These are phyloP conservation scores for Xylaria bambusicola DNA, from an alignment of 495 filamentous ascomycete species.

Conservation along the genomic window DNA sequence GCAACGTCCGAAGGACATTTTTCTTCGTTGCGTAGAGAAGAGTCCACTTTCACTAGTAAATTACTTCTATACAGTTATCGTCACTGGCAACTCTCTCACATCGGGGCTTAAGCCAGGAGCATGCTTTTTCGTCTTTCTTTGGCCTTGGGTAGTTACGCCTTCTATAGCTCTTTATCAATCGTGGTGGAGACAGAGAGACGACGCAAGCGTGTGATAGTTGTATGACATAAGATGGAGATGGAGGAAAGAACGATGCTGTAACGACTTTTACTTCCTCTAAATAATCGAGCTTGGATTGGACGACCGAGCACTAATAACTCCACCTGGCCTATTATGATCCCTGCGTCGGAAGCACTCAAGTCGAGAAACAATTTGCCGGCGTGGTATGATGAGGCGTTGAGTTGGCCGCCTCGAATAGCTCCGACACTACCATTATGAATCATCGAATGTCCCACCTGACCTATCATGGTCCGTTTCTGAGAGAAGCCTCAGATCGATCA, in stretches of 20 bases:
- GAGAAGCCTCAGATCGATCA: conserved; percentile 1
- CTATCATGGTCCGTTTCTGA: conserved; percentile 13
- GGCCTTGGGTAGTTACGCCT: conserved; percentile 17
- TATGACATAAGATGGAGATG: conserved; percentile 7
- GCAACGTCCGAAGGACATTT: conserved; percentile 15
- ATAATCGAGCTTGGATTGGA: no score
- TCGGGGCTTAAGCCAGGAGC: conserved; percentile 10
- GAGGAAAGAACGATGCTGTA: conserved; percentile 14
- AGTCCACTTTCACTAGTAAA: conserved; percentile 18
- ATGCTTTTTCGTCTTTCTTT: conserved; percentile 16
- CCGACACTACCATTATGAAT: conserved; percentile 11
- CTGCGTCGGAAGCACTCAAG: conserved; percentile 8
- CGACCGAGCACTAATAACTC: neutral
- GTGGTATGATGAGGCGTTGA: conserved; percentile 10
- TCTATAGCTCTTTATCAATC: conserved; percentile 14
- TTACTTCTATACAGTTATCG: conserved; percentile 16
- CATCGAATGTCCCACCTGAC: conserved; percentile 14
- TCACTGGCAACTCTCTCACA: conserved; percentile 15
- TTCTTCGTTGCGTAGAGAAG: conserved; percentile 15
- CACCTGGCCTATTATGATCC: conserved; percentile 5
- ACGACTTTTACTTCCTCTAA: conserved; percentile 11
- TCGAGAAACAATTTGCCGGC: conserved; percentile 11
- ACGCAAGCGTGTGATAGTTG: conserved; percentile 16
- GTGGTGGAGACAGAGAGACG: conserved; percentile 13
- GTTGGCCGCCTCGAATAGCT: conserved; percentile 10